Base-by-base conservation (phyloP, 176 grass and related monocot genomes). In the Ananas comosus region DNA sequence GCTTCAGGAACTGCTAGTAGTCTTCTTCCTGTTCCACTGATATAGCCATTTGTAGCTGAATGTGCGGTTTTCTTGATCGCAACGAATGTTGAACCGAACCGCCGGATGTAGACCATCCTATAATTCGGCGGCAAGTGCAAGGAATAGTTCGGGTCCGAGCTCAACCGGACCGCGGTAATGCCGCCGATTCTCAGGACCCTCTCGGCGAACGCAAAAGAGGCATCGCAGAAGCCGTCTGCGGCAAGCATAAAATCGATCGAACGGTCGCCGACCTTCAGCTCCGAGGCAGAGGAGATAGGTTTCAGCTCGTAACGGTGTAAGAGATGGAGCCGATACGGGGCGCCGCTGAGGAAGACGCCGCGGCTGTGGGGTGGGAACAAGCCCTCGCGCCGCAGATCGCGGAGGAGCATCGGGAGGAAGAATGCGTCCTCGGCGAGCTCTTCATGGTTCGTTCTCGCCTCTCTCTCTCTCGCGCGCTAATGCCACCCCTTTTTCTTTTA, bases 231-330 rank as follows among this genome's bases (percentile, higher is more conserved):
- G 51, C 58, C 74, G 14, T 81, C 76, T 12, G 76, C 52, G 73
- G 85, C 83, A 24, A 95, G 65, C 28, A 86, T 66, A 10, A 95
- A 70, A 77, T 95, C 81, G 33, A 95, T 79, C 1, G 91, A 90
- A 28, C 27, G 67, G 71, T 90, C 91, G 19, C 17, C 65, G 7
- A 79, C 10, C 66, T 53, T 85, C 56, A 54, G 71, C 56, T 82
- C 72, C 64, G 61, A 17, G 64, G 72, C 77, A 47, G 16, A 56
- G 11, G 81, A 81, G 58, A 78, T 23, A 58, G 70, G 78, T 1
- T 65, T 64, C 13, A 87, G 57, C 63, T 29, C 59, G 23, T 68
- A 64, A 21, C 70, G 76, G 74, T 74, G 72, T 52, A 81, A 53
- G 52, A 81, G 50, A 6, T 77, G 51, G 54, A 80, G 53, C 18